phyloP scores from a whole-genome alignment of 208 protist genomes.

The Hexamita inflata region DNA sequence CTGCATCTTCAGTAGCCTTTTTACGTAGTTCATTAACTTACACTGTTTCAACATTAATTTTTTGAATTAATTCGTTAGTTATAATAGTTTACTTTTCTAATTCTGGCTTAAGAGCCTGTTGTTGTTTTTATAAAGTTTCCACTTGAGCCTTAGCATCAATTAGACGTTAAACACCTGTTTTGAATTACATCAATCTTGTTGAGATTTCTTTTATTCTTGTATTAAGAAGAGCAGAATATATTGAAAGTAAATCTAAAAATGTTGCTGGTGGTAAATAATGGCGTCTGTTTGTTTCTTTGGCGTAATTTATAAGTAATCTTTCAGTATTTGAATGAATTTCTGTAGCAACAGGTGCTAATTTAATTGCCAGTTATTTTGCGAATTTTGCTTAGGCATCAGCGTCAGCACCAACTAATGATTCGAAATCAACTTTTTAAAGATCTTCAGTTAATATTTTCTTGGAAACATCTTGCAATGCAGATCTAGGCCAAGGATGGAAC shows the following conservation, averaged over 20 bases:
- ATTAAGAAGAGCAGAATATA: conserved; percentile 59
- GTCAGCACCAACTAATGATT: background rate
- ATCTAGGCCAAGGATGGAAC: conserved; percentile 90
- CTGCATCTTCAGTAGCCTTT: conserved; percentile 39
- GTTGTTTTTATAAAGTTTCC: conserved; percentile 56
- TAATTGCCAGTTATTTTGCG: conserved; percentile 10
- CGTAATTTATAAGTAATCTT: conserved; percentile 64
- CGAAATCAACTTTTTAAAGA: background rate
- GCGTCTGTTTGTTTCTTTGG: conserved; percentile 69
- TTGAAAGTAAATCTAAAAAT: conserved; percentile 87
- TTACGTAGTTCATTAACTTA: conserved; percentile 65
- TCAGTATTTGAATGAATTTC: conserved; percentile 63
- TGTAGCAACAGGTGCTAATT: conserved; percentile 1
- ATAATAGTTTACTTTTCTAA: conserved; percentile 49
- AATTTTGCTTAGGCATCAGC: background rate
- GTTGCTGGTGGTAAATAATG: conserved; percentile 97
- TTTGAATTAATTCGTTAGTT: conserved; percentile 7
- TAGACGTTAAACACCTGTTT: conserved; percentile 85
- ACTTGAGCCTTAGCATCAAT: conserved; percentile 78
- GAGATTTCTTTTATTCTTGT: conserved; percentile 25
- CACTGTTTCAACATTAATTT: conserved; percentile 64
- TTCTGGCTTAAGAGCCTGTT: conserved; percentile 75
- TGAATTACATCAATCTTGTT: conserved; percentile 61
- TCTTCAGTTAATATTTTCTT: conserved; percentile 3
- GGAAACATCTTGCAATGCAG: conserved; percentile 81